Conservation (phyloP, 2,329 filamentous ascomycete genomes). For the Monosporascus ibericus region DNA sequence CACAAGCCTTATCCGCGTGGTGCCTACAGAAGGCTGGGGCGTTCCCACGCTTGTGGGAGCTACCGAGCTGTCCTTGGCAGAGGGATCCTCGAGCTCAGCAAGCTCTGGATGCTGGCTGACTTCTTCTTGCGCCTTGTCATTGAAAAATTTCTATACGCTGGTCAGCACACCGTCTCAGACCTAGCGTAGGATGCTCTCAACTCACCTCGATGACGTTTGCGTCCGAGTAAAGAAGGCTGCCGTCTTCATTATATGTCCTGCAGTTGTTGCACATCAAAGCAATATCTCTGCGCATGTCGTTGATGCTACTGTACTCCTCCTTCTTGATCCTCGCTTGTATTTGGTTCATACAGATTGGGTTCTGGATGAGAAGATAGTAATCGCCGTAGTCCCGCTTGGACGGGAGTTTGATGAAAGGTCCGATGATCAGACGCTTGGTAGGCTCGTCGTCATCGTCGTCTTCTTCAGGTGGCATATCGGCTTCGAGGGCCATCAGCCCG, state of each 20-base stretch:
- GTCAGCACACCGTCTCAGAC: conserved; percentile 25
- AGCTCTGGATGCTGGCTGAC: conserved; percentile 50
- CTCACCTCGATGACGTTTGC: conserved; percentile 88
- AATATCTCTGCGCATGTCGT: conserved; percentile 77
- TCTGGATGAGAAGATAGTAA: conserved; percentile 89
- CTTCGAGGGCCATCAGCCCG: conserved; percentile 75
- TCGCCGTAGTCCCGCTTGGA: conserved; percentile 86
- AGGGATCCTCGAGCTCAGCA: conserved; percentile 46
- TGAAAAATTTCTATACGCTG: conserved; percentile 47
- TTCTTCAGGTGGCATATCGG: conserved; percentile 57
- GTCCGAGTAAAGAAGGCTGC: conserved; percentile 85
- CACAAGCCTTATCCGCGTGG: conserved; percentile 63
- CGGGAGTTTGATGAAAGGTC: conserved; percentile 87
- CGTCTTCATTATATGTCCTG: conserved; percentile 93
- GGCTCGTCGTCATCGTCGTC: conserved; percentile 53
- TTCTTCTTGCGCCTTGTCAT: conserved; percentile 46
- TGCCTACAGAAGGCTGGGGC: conserved; percentile 51
- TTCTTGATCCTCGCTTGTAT: conserved; percentile 95
- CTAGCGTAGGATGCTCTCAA: conserved; percentile 7
- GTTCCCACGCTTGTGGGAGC: conserved; percentile 56
- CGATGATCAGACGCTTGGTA: conserved; percentile 75
- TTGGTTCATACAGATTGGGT: conserved; percentile 92
- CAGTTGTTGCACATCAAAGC: conserved; percentile 84
- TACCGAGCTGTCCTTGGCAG: conserved; percentile 32
- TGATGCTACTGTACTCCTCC: conserved; percentile 79